A percentile compares a stretch with the other conserved stretches of the same genome.
Conservation (phyloP, 495 filamentous ascomycete species). For the Penicillium simplicissimum region DNA sequence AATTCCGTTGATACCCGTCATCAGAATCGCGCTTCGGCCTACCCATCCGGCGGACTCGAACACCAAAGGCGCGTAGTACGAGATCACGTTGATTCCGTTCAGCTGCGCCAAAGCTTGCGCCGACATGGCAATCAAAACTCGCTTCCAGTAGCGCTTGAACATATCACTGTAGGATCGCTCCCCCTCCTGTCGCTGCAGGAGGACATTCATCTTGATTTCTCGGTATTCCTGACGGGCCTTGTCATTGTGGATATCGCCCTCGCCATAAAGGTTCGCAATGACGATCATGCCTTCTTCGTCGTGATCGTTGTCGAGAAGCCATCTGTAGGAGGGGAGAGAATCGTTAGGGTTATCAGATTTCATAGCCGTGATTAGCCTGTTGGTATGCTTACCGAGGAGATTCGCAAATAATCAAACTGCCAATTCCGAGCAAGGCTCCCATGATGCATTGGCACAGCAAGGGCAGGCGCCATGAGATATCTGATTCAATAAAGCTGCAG, state of each 20-base stretch:
- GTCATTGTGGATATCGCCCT: slow-evolving; percentile 88
- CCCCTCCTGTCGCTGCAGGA: slow-evolving; percentile 89
- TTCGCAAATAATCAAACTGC: slow-evolving; percentile 91
- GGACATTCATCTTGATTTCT: slow-evolving; percentile 97
- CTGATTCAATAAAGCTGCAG: slow-evolving; percentile 82
- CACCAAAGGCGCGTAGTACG: slow-evolving; percentile 95
- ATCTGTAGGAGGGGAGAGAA: slow-evolving; percentile 51
- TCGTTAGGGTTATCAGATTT: background rate
- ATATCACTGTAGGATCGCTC: slow-evolving; percentile 91
- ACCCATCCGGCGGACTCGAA: slow-evolving; percentile 95
- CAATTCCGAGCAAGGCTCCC: slow-evolving; percentile 78
- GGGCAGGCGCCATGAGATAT: slow-evolving; percentile 90
- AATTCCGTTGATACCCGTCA: slow-evolving; percentile 96
- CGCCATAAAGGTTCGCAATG: slow-evolving; percentile 95
- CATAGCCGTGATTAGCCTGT: background rate
- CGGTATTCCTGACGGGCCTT: slow-evolving; percentile 92
- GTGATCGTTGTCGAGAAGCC: slow-evolving; percentile 96
- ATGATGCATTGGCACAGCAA: slow-evolving; percentile 93
- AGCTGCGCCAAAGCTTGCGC: slow-evolving; percentile 93
- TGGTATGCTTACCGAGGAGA: slow-evolving; percentile 73
- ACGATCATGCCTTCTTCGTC: slow-evolving; percentile 98
- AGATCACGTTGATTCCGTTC: slow-evolving; percentile 99
- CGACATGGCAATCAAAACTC: slow-evolving; percentile 98
- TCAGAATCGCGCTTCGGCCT: slow-evolving; percentile 86
- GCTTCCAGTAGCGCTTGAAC: slow-evolving; percentile 88